These are phyloP conservation scores for Pleurotus djamor DNA, from an alignment of 768 basidiomycete genomes.

Conservation along the genomic window DNA sequence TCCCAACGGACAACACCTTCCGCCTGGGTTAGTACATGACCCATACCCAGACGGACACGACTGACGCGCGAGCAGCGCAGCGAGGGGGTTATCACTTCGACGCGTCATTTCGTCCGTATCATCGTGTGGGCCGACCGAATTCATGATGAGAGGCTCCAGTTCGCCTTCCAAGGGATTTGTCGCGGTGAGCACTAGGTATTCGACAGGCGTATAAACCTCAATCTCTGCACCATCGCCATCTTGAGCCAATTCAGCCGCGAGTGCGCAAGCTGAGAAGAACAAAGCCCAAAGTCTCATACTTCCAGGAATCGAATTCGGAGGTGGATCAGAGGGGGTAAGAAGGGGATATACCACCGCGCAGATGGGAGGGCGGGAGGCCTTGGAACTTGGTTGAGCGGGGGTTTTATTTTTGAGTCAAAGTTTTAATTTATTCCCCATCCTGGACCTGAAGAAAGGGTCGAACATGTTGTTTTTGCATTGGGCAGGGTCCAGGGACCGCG, in stretches of 20 bases:
- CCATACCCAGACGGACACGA: constrained; percentile 1
- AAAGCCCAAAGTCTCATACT: neutral
- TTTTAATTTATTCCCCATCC: too few relatives aligned
- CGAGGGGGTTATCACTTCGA: neutral
- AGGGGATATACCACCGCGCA: too few relatives aligned
- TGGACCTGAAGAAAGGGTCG: too few relatives aligned
- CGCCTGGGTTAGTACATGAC: neutral
- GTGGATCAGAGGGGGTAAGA: too few relatives aligned
- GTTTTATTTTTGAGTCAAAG: too few relatives aligned
- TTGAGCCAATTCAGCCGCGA: neutral
- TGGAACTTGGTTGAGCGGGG: too few relatives aligned
- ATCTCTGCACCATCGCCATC: neutral
- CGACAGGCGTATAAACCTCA: constrained; percentile 1
- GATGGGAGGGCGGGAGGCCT: too few relatives aligned
- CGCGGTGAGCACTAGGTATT: neutral
- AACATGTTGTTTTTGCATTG: too few relatives aligned
- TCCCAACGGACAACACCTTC: constrained; percentile 1
- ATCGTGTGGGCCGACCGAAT: neutral
- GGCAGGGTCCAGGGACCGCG: too few relatives aligned
- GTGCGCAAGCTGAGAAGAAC: neutral
- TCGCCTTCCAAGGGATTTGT: neutral
- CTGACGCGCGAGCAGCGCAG: neutral
- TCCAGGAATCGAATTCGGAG: neutral
- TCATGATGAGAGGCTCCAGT: neutral
- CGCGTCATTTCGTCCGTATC: neutral